Conservation (phyloP, 2,329 filamentous ascomycete genomes). For the Penicillium sp. region DNA sequence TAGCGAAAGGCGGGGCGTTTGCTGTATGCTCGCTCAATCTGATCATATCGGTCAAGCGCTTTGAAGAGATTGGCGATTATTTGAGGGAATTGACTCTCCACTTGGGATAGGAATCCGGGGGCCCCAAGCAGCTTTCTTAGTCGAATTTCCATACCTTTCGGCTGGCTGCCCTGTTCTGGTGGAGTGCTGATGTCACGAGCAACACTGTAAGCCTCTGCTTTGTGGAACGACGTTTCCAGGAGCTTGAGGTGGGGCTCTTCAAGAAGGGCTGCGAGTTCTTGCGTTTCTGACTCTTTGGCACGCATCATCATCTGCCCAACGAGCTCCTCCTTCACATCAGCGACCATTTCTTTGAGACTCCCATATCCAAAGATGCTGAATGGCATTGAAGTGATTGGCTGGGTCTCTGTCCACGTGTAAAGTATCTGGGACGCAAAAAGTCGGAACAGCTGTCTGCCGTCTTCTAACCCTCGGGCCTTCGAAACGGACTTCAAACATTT, state of each 20-base stretch:
- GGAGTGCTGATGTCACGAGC: constrained; percentile 66
- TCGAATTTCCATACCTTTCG: constrained; percentile 61
- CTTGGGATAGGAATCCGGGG: constrained; percentile 61
- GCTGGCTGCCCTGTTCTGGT: constrained; percentile 43
- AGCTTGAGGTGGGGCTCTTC: constrained; percentile 57
- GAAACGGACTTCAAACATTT: constrained; percentile 70
- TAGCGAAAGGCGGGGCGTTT: constrained; percentile 59
- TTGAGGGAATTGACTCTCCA: constrained; percentile 70
- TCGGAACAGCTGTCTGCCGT: constrained; percentile 70
- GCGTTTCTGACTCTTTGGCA: constrained; percentile 63
- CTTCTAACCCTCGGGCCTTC: constrained; percentile 61
- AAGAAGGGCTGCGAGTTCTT: constrained; percentile 61
- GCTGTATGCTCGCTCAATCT: constrained; percentile 66
- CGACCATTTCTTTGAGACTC: constrained; percentile 66
- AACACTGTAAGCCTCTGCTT: constrained; percentile 78
- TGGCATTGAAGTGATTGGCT: constrained; percentile 70
- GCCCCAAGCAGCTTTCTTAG: constrained; percentile 69
- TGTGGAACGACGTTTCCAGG: constrained; percentile 69
- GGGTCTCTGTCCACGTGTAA: constrained; percentile 80
- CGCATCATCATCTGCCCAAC: constrained; percentile 81
- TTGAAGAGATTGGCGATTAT: constrained; percentile 76
- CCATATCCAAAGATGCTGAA: constrained; percentile 81
- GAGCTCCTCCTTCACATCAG: constrained; percentile 71
- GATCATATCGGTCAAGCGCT: constrained; percentile 73
- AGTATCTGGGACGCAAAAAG: constrained; percentile 87